Percentiles rank a stretch among this genome's conserved stretches.
phyloP scores from a whole-genome alignment of 345 rosid genomes.

The Cardamine occulta region DNA sequence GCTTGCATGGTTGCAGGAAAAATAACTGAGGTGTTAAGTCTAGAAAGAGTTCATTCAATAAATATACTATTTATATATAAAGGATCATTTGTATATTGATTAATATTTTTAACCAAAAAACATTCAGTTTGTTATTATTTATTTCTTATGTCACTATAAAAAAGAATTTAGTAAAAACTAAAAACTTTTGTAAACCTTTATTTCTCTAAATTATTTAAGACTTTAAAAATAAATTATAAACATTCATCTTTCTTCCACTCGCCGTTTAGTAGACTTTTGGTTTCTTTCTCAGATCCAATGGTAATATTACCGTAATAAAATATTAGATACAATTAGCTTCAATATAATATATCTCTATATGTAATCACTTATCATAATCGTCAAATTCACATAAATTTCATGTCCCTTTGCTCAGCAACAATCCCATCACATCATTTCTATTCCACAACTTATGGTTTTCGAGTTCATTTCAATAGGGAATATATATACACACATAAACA shows the following conservation, averaged over 20 bases:
- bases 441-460: neutral
- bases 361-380: neutral
- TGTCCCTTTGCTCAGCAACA: slow-evolving; percentile 1
- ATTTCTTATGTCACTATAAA: neutral
- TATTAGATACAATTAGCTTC: neutral
- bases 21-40: too few species aligned
- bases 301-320: neutral
- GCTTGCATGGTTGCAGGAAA: too few species aligned
- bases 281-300: neutral
- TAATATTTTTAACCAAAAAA: too few species aligned
- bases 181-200: neutral
- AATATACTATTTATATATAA: too few species aligned
- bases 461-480: neutral
- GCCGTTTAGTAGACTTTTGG: neutral
- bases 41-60: too few species aligned
- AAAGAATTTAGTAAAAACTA: neutral
- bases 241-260: neutral
- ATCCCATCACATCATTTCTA: slow-evolving; percentile 9
- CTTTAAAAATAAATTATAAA: neutral
- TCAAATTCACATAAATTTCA: slow-evolving; percentile 14
- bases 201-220: neutral
- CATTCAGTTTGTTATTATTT: neutral
- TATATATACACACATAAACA: neutral
- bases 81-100: too few species aligned
- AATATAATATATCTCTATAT: neutral